A percentile compares a stretch with the other conserved stretches of the same genome.
phyloP scores from a whole-genome alignment of 768 basidiomycete genomes.

The Podaxis carcinomalis region DNA sequence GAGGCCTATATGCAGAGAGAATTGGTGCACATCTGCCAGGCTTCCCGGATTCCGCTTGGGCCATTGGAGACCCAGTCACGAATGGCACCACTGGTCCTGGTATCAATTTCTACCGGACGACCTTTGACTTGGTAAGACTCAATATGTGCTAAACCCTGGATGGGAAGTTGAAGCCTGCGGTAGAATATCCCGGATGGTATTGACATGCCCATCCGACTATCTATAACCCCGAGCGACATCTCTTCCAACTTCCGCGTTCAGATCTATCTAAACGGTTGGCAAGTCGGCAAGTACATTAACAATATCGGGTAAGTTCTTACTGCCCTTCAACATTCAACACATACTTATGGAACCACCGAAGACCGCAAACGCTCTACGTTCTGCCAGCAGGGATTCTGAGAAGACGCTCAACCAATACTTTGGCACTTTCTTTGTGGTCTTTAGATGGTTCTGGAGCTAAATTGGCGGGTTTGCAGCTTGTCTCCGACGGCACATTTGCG shows the following conservation, averaged over 20 bases:
- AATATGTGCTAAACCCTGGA: too few relatives aligned
- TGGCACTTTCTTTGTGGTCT: slow-evolving; percentile 47
- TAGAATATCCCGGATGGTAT: slow-evolving; percentile 34
- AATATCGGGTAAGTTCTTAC: slow-evolving; percentile 36
- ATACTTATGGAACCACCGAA: slow-evolving; percentile 8
- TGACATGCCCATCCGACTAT: slow-evolving; percentile 42
- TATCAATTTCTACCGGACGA: slow-evolving; percentile 68
- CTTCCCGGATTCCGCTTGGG: slow-evolving; percentile 57
- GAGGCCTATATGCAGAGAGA: slow-evolving; percentile 67
- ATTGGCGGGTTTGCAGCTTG: slow-evolving; percentile 35
- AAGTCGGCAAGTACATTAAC: slow-evolving; percentile 50
- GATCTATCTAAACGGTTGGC: slow-evolving; percentile 51
- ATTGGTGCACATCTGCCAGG: slow-evolving; percentile 74
- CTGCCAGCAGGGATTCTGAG: slow-evolving; percentile 45
- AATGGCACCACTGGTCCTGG: slow-evolving; percentile 61
- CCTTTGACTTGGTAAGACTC: slow-evolving; percentile 40
- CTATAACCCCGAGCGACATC: slow-evolving; percentile 37
- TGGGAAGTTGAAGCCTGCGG: neutral
- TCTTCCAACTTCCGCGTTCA: slow-evolving; percentile 46
- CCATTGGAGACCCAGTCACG: slow-evolving; percentile 56
- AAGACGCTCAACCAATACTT: slow-evolving; percentile 37
- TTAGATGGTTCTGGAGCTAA: slow-evolving; percentile 38
- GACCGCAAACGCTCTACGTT: slow-evolving; percentile 46
- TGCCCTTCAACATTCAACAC: neutral
- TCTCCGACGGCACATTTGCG: slow-evolving; percentile 41